Base-by-base conservation (phyloP, 108 stramenopile genomes). In the Cylindrotheca fusiformis region DNA sequence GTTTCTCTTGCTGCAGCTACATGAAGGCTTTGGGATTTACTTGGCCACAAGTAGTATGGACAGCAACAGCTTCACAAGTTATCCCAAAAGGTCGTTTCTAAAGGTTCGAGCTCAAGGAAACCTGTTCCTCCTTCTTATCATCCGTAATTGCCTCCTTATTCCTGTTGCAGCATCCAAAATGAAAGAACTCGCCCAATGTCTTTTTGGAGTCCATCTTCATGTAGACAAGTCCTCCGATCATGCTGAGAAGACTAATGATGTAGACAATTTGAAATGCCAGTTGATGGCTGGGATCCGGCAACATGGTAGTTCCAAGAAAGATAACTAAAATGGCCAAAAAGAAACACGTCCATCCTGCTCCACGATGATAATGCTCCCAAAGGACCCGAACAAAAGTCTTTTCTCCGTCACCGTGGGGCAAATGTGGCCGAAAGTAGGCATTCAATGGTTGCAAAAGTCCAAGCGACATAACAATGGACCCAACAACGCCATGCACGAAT, bases 361-460 rank as follows among this genome's bases (percentile, higher is more conserved):
- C 30, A 14, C 57, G 56, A 57, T 74, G 73, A 18, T 31, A 22
- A 18, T 62, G 23, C 33, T 74, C 73, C 73, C 73, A 74, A n/a
- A 57, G 26, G 12, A 30, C 23, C 17, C 73, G 67, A 19, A 25
- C 10, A 2, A 36, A 36, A 12, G 51, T 56, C 31, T 44, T 54
- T 66, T 48, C 48, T 48, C 50, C 30, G 12, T 51, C 65, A 12
- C 21, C 31, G 8, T n/a, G 46, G 23, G 64, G 56, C 19, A 33
- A 19, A 57, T 69, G 68, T 3, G 73, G 73, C 17, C 72, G 50
- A 21, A 74, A 44, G 14, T 48, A 60, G 23, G 72, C 72, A 55
- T 74, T 74, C 23, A 74, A 14, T 0, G 72, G 72, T 59, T 74
- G 72, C 5, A 74, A 47, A 4, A 60, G 27, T 33, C 72, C 72